Evolutionary conservation across 2,329 filamentous ascomycete genomes (phyloP), one percentile per base, ranked within the genome.

Genomic region (Allantophomopsis cytisporea): DNA sequence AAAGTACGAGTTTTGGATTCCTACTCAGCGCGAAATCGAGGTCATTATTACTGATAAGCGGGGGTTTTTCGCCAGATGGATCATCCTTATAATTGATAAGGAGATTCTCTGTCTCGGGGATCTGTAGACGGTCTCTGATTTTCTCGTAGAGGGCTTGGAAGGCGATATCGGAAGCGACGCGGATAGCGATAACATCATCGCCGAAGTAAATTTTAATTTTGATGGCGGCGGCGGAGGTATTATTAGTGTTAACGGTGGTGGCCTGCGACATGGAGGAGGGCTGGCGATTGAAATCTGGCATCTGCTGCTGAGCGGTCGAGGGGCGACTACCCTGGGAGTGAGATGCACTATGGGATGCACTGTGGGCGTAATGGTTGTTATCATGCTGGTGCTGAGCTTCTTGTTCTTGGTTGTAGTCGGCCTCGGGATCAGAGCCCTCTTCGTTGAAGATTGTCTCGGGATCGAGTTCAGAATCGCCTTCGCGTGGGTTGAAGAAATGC

Each of bases 191-290:
- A 41, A 93, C 76, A 49, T 95, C 89, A 44, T 88, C 82, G 47
- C 89, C 83, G 64, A 86, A 95, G 64, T 84, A 91, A 39, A 95
- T 81, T 63, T 96, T 96, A 57, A 96, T 83, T 60, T 95, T 96
- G 65, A 95, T 80, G 3, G 76, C 71, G 7, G 69, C 62, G 28
- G 44, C 39, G 35, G 49, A 31, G 39, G 47, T 47, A 37, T 47
- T 52, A n/a, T 43, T 49, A 37, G 50, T 48, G 44, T 60, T 63
- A 38, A 68, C 56, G 37, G 73, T 68, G 0, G 69, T 71, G 5
- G 68, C 66, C 40, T 71, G 69, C 2, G 67, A 68, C 2, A 53
- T 41, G 20, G 57, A 45, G 48, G 62, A 43, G 47, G 49, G 43
- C 51, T 59, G 44, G 47, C 51, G 47, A 17, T 41, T 57, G 47